These are phyloP conservation scores for Physocladia obscura DNA, from an alignment of 192 early-diverging fungal genomes.

Conservation along the genomic window DNA sequence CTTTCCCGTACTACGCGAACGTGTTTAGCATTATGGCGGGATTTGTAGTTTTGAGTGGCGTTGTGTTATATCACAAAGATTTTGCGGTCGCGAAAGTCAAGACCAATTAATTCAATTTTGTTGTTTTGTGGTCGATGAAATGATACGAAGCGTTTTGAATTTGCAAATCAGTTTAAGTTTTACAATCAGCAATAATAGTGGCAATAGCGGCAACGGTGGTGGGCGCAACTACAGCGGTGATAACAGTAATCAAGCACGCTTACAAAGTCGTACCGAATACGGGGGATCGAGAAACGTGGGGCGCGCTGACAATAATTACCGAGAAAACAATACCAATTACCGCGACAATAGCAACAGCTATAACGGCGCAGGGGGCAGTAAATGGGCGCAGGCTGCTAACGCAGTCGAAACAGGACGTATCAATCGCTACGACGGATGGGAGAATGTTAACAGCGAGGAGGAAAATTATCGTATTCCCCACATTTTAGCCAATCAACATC, in stretches of 20 bases:
- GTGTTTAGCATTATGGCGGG: slow-evolving; percentile 79
- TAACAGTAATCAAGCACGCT: not conserved
- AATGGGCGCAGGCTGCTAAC: slow-evolving; percentile 23
- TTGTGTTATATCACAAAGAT: slow-evolving; percentile 71
- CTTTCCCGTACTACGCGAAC: slow-evolving; percentile 93
- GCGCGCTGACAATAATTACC: not conserved
- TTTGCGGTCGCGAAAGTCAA: slow-evolving; percentile 28
- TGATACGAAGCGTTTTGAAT: too few species aligned
- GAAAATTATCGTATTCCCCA: slow-evolving; percentile 21
- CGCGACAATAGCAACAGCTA: not conserved
- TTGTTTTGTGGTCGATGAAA: too few species aligned
- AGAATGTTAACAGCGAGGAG: slow-evolving; percentile 28
- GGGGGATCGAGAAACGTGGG: not conserved
- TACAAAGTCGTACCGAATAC: not conserved
- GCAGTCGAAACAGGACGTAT: slow-evolving; percentile 19
- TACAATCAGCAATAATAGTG: too few species aligned
- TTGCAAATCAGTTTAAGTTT: too few species aligned
- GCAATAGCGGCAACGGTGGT: not conserved
- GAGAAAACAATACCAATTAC: not conserved
- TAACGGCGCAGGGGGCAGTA: not conserved
- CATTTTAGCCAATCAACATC: not conserved
- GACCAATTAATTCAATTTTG: slow-evolving; percentile 5
- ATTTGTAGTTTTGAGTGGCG: slow-evolving; percentile 79
- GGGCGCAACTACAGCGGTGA: not conserved
- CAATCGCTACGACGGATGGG: slow-evolving; percentile 20